phyloP scores from a whole-genome alignment of 2,329 filamentous ascomycete species.

The Zasmidium cellare region DNA sequence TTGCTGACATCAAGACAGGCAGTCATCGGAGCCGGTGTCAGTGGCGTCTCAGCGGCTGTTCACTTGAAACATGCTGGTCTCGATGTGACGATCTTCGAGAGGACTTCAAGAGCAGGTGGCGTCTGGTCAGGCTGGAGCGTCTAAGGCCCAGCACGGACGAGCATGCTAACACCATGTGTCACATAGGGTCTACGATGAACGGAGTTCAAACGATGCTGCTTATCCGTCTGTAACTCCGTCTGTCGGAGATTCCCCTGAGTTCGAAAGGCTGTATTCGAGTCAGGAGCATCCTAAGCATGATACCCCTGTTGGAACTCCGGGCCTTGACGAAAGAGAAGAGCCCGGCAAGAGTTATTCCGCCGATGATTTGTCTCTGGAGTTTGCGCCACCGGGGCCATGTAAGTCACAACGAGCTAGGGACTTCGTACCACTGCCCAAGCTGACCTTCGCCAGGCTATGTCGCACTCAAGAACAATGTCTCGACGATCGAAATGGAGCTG shows the following conservation, averaged over 20 bases:
- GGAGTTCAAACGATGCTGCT: conserved; percentile 47
- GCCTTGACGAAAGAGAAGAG: neutral
- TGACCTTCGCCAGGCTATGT: conserved; percentile 51
- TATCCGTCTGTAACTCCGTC: conserved; percentile 46
- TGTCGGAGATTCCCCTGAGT: conserved; percentile 34
- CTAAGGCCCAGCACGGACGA: too few species aligned
- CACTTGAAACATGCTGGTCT: conserved; percentile 48
- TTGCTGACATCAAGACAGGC: conserved; percentile 27
- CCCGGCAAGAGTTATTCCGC: neutral
- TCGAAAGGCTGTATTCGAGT: conserved; percentile 2
- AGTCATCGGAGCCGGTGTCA: conserved; percentile 55
- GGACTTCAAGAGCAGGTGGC: conserved; percentile 54
- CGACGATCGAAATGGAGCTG: conserved; percentile 51
- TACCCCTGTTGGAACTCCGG: conserved; percentile 13
- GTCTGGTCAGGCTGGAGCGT: too few species aligned
- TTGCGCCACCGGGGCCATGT: conserved; percentile 52
- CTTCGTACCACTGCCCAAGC: neutral
- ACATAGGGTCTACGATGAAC: conserved; percentile 52
- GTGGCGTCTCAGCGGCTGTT: conserved; percentile 49
- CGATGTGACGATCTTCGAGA: conserved; percentile 57
- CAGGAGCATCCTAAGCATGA: conserved; percentile 8
- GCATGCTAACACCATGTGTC: conserved; percentile 12
- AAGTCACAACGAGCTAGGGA: neutral
- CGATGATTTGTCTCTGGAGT: conserved; percentile 13
- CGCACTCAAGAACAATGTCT: conserved; percentile 56